phyloP scores from a whole-genome alignment of 2,329 filamentous ascomycete genomes.

The Penicillium occitanis region DNA sequence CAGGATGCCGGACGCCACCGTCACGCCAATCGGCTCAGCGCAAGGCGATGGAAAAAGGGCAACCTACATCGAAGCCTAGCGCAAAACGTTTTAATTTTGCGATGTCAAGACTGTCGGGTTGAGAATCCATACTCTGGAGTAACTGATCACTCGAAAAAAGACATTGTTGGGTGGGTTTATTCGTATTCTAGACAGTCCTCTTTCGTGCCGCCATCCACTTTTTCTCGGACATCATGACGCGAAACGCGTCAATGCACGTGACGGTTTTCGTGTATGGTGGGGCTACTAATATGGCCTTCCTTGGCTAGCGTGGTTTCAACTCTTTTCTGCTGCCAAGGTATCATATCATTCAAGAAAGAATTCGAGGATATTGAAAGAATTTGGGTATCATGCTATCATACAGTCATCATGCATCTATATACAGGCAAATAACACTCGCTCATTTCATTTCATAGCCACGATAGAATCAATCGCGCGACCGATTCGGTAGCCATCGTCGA shows the following conservation, averaged over 20 bases:
- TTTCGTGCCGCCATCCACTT: not conserved
- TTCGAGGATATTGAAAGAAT: not conserved
- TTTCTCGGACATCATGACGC: conserved; percentile 14
- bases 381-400: conserved; percentile 22
- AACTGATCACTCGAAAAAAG: not conserved
- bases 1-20: conserved; percentile 31
- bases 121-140: conserved; percentile 36
- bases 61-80: conserved; percentile 40
- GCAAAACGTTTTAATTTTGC: conserved; percentile 43
- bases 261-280: conserved; percentile 3
- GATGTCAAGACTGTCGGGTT: conserved; percentile 44
- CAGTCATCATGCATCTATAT: conserved; percentile 16
- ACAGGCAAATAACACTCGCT: not conserved
- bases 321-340: too few species aligned
- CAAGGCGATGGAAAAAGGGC: not conserved
- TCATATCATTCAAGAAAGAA: too few species aligned
- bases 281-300: conserved; percentile 3
- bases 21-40: conserved; percentile 19
- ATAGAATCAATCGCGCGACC: conserved; percentile 60
- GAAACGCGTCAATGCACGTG: conserved; percentile 22
- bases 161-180: not conserved
- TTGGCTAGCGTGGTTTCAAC: conserved; percentile 3
- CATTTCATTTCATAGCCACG: not conserved
- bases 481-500: conserved; percentile 79
- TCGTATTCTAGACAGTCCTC: not conserved